Base-by-base conservation (phyloP, 257 asterid genomes). In the Paraleonurus japonicus region DNA sequence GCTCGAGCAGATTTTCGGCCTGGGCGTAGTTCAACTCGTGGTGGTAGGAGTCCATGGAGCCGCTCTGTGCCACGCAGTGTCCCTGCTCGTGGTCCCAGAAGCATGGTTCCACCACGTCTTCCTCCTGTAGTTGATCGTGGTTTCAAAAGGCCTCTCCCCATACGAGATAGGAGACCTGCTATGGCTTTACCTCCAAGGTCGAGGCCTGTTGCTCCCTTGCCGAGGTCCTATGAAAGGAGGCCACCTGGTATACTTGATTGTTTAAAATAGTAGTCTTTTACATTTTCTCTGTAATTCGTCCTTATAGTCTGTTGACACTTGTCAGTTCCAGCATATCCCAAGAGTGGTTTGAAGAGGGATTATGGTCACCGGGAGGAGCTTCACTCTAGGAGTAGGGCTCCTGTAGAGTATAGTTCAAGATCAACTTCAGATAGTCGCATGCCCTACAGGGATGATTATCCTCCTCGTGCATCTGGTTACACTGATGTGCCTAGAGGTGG, bases 201-300 rank as follows among this genome's bases (percentile, higher is more conserved):
- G 67, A 83, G 95, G 65, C 97, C 94, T 17, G 80, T 62, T 53
- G 84, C 95, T 72, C 94, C 97, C 63, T 67, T 74, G 32, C 83
- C 88, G 4, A 88, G 99, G 87, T 79, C 99, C 70, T 89, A 92
- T 78, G 98, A 92, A 65, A 85, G 98, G 81, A 88, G 96, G 61
- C 93, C 96, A 54, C 94, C 95, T 75, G 98, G 99, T 92, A 85
- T 80, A 77, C 45, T 55, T 58, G 11, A 16, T 23, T 58, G 68
- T 64, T 58, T 43, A 53, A 11, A 65, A 23, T 77, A 4, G 45
- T 33, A 15, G 48, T 53, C 26, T 47, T n/a, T 33, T 27, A 58
- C 33, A 23, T 26, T 79, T 66, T 39, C 12, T 68, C 48, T 37
- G 81, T 50, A 28, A 45, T 19, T 15, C 13, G n/a, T 41, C 47